Percentiles rank a stretch among this genome's conserved stretches.
Evolutionary conservation across 495 filamentous ascomycete genomes (phyloP).

Genomic region (Evansstolkia leycettana): DNA sequence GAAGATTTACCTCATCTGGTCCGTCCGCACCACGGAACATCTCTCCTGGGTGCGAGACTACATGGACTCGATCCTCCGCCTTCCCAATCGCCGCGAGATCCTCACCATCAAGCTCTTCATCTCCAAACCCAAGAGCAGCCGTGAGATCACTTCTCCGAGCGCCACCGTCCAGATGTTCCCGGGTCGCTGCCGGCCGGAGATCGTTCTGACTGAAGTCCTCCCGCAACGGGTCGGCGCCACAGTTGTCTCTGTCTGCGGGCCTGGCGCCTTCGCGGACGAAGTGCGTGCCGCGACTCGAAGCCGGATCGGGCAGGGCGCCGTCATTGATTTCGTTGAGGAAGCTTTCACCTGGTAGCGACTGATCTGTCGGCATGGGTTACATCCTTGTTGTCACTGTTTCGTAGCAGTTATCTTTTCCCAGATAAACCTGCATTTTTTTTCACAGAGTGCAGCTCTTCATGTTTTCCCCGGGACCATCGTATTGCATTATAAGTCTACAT

Average conservation of each 20-base stretch:
- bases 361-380: conserved; percentile 1
- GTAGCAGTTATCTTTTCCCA: too few species aligned
- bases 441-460: too few species aligned
- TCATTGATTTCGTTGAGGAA: conserved; percentile 87
- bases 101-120: conserved; percentile 83
- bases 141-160: conserved; percentile 72
- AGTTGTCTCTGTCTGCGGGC: conserved; percentile 80
- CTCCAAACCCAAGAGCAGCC: conserved; percentile 63
- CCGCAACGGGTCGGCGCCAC: conserved; percentile 67
- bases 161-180: conserved; percentile 85
- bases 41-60: conserved; percentile 87
- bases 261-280: conserved; percentile 79
- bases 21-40: conserved; percentile 76
- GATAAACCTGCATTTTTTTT: too few species aligned
- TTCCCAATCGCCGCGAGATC: conserved; percentile 71
- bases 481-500: too few species aligned
- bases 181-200: conserved; percentile 44
- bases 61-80: conserved; percentile 88
- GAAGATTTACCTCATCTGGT: conserved; percentile 78
- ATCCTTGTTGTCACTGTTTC: conserved; percentile 3
- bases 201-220: conserved; percentile 67
- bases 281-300: conserved; percentile 62
- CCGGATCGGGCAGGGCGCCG: conserved; percentile 49
- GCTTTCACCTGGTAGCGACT: conserved; percentile 68
- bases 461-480: too few species aligned